Evolutionary conservation across 2,329 filamentous ascomycete species (phyloP).

Genomic region (Fusarium bulbicola): DNA sequence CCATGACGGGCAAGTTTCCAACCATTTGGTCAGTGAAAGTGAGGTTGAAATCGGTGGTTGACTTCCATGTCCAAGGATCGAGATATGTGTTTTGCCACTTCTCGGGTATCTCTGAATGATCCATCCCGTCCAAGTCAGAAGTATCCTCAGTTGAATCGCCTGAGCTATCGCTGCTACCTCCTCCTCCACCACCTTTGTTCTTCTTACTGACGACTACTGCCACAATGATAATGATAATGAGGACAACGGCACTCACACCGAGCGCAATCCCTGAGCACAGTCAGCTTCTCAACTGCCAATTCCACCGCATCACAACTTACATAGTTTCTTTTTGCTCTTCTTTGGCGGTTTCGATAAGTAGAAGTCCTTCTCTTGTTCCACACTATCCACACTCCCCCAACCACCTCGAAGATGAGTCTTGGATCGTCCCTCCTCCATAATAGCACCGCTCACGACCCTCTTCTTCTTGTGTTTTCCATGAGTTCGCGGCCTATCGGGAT

Average conservation of each 20-base stretch:
- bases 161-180: constrained; percentile 28
- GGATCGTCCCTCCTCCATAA: constrained; percentile 72
- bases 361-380: constrained; percentile 58
- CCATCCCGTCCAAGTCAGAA: constrained; percentile 59
- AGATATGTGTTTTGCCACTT: constrained; percentile 78
- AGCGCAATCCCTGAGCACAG: constrained; percentile 63
- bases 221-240: constrained; percentile 76
- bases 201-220: constrained; percentile 72
- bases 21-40: constrained; percentile 90
- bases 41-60: constrained; percentile 90
- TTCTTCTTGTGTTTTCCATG: constrained; percentile 59
- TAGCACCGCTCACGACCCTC: constrained; percentile 74
- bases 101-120: constrained; percentile 66
- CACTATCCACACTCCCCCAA: constrained; percentile 52
- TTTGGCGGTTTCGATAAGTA: constrained; percentile 55
- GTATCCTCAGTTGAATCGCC: constrained; percentile 45
- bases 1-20: constrained; percentile 90
- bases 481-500: constrained; percentile 45
- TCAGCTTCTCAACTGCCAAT: constrained; percentile 22
- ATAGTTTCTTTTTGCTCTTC: constrained; percentile 68
- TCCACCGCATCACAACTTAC: constrained; percentile 52
- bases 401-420: constrained; percentile 55
- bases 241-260: constrained; percentile 59
- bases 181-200: constrained; percentile 62
- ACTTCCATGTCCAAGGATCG: constrained; percentile 91